Conservation (phyloP, 2,329 filamentous ascomycete genomes). For the Escovopsis sp. region DNA sequence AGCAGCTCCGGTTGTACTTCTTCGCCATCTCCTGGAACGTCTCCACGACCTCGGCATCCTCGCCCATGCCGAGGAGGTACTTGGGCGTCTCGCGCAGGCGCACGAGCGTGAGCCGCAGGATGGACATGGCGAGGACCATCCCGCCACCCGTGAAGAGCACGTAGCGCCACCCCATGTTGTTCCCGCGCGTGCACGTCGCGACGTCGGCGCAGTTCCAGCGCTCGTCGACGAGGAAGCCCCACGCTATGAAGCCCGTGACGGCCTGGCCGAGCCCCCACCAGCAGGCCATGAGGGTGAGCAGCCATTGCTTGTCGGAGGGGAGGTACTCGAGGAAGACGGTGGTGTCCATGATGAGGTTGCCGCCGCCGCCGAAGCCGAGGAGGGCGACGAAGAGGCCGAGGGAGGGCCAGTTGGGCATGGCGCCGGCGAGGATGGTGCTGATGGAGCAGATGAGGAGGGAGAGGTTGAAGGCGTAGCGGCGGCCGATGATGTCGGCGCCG, state of each 20-base stretch:
- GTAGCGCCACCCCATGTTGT: constrained; percentile 36
- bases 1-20: constrained; percentile 19
- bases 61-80: constrained; percentile 29
- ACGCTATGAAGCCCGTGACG: constrained; percentile 27
- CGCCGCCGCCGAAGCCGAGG: constrained; percentile 43
- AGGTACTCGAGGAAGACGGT: constrained; percentile 38
- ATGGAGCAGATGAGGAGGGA: constrained; percentile 47
- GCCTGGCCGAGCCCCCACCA: constrained; percentile 40
- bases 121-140: constrained; percentile 27
- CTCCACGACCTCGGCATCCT: constrained; percentile 32
- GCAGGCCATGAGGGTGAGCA: constrained; percentile 28
- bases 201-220: constrained; percentile 24
- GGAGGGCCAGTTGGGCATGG: constrained; percentile 48
- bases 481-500: constrained; percentile 50
- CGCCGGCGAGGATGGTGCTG: constrained; percentile 45
- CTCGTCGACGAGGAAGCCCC: constrained; percentile 33
- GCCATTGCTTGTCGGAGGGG: constrained; percentile 29
- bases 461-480: constrained; percentile 53
- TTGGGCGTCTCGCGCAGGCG: constrained; percentile 33
- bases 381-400: constrained; percentile 49
- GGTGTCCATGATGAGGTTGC: constrained; percentile 35
- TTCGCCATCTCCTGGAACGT: constrained; percentile 36
- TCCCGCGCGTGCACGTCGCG: constrained; percentile 27
- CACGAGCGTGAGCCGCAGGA: constrained; percentile 30
- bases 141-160: constrained; percentile 29